Base-by-base conservation (phyloP, 1,139 yeast genomes). In the Sugiyamaella japonica region DNA sequence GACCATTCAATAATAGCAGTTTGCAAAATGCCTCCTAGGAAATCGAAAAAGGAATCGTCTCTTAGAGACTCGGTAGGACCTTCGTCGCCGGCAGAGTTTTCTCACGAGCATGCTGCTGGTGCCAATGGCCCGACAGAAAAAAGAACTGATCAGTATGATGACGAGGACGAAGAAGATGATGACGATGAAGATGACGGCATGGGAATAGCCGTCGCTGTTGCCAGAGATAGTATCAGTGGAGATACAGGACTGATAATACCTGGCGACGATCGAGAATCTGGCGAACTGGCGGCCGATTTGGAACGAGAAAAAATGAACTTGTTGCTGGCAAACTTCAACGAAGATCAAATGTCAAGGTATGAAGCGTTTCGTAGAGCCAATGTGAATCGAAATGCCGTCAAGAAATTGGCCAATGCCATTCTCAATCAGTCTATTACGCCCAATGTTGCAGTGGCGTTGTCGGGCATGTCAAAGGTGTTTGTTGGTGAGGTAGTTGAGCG, bases 311-410 rank as follows among this genome's bases (percentile, higher is more conserved):
- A 81, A 58, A 79, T 83, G 67, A 79, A 87, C 60, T 66, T 90
- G 28, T 73, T 91, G 59, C 79, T 90, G 59, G 82, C 89, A 20
- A 82, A 84, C 61, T 82, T 93, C 66, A 85, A 86, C 56, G 82
- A 81, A n/a, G 88, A 84, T 39, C 97, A 93, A 67, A 85, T 89
- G 85, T 85, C 85, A 58, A 73, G 97, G 51, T 91, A 90, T 70
- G 97, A 90, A 67, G 89, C 88, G 10, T 90, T 85, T 68, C 79
- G 97, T 61, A 77, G 98, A 61, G 86, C 95, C 54, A 86, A 89
- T 36, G 74, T 93, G 50, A 89, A 87, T 65, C 84, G 86, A 59
- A 81, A 85, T 1, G 89, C 90, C 1, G 88, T 91, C 12, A 88
- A 88, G 68, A 88, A 86, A 64, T 76, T 90, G 20, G 91, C 96